Percentiles rank a stretch among this genome's conserved stretches.
phyloP scores from a whole-genome alignment of 1,284 basidiomycete genomes.

The Moesziomyces globuligerus region DNA sequence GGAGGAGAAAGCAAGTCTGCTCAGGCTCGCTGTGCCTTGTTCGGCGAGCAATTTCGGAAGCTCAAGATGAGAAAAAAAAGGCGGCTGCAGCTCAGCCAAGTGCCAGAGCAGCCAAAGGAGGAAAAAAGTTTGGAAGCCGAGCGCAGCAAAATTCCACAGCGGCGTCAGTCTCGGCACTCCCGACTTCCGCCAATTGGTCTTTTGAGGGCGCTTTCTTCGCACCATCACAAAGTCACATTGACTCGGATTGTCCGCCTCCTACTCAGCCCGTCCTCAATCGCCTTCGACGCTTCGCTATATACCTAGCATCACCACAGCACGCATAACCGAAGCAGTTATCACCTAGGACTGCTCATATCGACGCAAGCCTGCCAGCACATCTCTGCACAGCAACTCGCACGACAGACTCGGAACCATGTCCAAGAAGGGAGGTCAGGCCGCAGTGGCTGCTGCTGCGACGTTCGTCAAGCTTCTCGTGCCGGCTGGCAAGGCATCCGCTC shows the following conservation, averaged over 20 bases:
- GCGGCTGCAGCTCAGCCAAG: too few relatives aligned
- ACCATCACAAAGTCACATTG: constrained; percentile 1
- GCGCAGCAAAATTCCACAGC: constrained; percentile 12
- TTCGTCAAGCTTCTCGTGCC: constrained; percentile 79
- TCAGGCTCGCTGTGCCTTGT: constrained; percentile 3
- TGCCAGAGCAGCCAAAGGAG: too few relatives aligned
- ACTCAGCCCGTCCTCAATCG: too few relatives aligned
- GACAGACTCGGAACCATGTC: constrained; percentile 57
- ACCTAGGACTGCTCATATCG: too few relatives aligned
- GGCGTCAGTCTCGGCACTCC: constrained; percentile 1
- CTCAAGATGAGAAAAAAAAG: constrained; percentile 3
- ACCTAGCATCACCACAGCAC: too few relatives aligned
- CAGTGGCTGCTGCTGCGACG: constrained; percentile 42
- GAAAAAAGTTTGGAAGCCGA: constrained; percentile 19
- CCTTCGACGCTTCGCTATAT: too few relatives aligned
- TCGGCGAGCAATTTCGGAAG: constrained; percentile 1
- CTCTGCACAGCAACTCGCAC: too few relatives aligned
- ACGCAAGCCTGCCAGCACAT: too few relatives aligned
- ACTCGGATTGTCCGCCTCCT: too few relatives aligned
- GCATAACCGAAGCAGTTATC: too few relatives aligned
- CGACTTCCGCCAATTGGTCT: constrained; percentile 27
- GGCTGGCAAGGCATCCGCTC: constrained; percentile 94
- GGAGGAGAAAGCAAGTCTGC: background rate
- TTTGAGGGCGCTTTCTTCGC: constrained; percentile 22
- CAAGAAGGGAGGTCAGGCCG: constrained; percentile 60